These are phyloP conservation scores for Aspergillus leporis DNA, from an alignment of 495 filamentous ascomycete genomes.

Conservation along the genomic window DNA sequence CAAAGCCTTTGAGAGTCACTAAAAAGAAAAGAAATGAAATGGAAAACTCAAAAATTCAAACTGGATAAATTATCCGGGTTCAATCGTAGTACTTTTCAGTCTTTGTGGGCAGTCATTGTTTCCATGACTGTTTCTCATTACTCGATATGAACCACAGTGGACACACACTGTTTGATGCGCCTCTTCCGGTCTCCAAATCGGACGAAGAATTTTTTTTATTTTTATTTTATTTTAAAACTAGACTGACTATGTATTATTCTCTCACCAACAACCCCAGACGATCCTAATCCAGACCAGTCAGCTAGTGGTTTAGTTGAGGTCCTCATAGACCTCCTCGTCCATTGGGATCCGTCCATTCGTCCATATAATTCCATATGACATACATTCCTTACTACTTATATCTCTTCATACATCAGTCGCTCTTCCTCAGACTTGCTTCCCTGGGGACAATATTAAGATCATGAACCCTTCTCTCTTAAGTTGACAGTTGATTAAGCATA, in stretches of 20 bases:
- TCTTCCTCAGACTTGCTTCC: background rate
- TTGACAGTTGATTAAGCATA: background rate
- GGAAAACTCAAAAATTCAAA: background rate
- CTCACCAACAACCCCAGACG: constrained; percentile 19
- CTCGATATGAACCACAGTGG: constrained; percentile 21
- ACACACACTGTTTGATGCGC: background rate
- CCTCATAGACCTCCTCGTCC: background rate
- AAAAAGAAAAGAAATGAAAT: constrained; percentile 1
- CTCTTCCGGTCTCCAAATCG: constrained; percentile 15
- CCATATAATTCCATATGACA: constrained; percentile 4
- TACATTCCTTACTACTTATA: background rate
- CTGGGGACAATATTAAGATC: background rate
- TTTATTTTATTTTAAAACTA: background rate
- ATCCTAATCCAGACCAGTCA: constrained; percentile 20
- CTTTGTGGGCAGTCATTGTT: constrained; percentile 4
- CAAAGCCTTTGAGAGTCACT: background rate
- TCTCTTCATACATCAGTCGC: background rate
- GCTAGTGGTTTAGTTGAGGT: background rate
- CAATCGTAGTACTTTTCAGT: background rate
- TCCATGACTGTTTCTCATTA: constrained; percentile 24
- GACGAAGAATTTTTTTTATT: constrained; percentile 1
- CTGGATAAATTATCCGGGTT: constrained; percentile 3
- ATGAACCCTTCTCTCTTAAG: background rate
- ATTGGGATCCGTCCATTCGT: constrained; percentile 1
- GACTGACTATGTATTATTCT: background rate